Percentiles rank a stretch among this genome's conserved stretches.
These are phyloP conservation scores for Coriaria nepalensis DNA, from an alignment of 306 rosid genomes.

Conservation along the genomic window DNA sequence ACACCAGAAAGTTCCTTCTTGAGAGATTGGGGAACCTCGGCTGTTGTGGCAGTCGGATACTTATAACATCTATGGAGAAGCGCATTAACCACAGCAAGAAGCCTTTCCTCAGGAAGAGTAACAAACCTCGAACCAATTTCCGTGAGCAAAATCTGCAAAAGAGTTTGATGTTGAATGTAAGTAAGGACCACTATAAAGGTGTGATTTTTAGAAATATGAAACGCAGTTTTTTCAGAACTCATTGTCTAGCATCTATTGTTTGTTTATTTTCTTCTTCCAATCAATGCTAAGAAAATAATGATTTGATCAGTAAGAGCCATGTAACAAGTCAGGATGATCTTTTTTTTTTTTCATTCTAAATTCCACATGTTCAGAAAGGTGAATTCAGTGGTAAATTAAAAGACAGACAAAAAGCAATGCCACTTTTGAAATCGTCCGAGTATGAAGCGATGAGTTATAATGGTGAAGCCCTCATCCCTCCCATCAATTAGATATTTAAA, in stretches of 20 bases:
- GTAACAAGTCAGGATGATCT: neutral
- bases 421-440: neutral
- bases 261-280: too few relatives aligned
- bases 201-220: slow-evolving; percentile 7
- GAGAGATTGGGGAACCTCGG: slow-evolving; percentile 99
- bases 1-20: slow-evolving; percentile 99
- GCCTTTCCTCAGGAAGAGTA: slow-evolving; percentile 98
- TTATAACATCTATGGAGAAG: slow-evolving; percentile 98
- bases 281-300: neutral
- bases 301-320: neutral
- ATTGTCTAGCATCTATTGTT: too few relatives aligned
- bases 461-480: too few relatives aligned
- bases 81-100: slow-evolving; percentile 95
- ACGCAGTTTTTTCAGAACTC: neutral
- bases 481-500: neutral
- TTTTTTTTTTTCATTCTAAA: neutral
- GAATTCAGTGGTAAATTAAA: neutral
- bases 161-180: too few relatives aligned
- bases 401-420: neutral
- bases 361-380: neutral
- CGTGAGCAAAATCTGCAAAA: slow-evolving; percentile 67
- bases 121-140: slow-evolving; percentile 99
- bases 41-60: slow-evolving; percentile 97
- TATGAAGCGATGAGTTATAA: too few relatives aligned
- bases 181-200: neutral